These are phyloP conservation scores for Ceratobasidium sp. DNA, from an alignment of 1,284 basidiomycete genomes.

Conservation along the genomic window DNA sequence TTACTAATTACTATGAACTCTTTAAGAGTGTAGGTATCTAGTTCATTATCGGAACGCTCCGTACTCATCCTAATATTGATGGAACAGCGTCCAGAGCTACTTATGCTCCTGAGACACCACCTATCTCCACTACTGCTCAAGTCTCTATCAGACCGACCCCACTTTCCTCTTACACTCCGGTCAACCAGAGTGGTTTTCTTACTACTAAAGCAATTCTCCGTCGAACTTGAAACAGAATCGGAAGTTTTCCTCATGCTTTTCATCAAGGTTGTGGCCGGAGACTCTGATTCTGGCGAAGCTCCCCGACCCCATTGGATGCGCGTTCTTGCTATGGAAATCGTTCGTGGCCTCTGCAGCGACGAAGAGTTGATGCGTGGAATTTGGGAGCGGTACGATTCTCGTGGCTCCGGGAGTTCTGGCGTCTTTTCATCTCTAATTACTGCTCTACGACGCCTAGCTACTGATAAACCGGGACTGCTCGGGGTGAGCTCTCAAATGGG, in stretches of 20 bases:
- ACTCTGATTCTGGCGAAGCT: conserved; percentile 55
- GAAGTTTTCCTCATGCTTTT: conserved; percentile 85
- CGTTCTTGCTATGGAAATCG: conserved; percentile 88
- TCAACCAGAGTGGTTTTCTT: conserved; percentile 92
- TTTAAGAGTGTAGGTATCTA: conserved; percentile 70
- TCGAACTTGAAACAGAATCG: conserved; percentile 76
- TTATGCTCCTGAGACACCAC: conserved; percentile 83
- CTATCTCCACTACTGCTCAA: conserved; percentile 89
- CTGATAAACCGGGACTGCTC: conserved; percentile 82
- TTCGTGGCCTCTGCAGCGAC: conserved; percentile 86
- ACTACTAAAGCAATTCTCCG: conserved; percentile 87
- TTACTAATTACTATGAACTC: conserved; percentile 90
- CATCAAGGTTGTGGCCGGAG: conserved; percentile 77
- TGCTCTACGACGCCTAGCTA: conserved; percentile 79
- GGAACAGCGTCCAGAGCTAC: conserved; percentile 75
- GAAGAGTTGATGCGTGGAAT: conserved; percentile 78
- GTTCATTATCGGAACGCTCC: not conserved
- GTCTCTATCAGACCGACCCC: conserved; percentile 77
- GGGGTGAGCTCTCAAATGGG: conserved; percentile 80
- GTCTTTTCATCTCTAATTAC: conserved; percentile 82
- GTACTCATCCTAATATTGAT: conserved; percentile 3
- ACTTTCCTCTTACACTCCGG: conserved; percentile 87
- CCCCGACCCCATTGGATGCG: conserved; percentile 81
- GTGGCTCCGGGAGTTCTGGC: conserved; percentile 52
- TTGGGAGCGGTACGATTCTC: conserved; percentile 80